Percentiles rank a stretch among this genome's conserved stretches.
These are phyloP conservation scores for Apiospora kogelbergensis DNA, from an alignment of 2,329 filamentous ascomycete genomes.

Conservation along the genomic window DNA sequence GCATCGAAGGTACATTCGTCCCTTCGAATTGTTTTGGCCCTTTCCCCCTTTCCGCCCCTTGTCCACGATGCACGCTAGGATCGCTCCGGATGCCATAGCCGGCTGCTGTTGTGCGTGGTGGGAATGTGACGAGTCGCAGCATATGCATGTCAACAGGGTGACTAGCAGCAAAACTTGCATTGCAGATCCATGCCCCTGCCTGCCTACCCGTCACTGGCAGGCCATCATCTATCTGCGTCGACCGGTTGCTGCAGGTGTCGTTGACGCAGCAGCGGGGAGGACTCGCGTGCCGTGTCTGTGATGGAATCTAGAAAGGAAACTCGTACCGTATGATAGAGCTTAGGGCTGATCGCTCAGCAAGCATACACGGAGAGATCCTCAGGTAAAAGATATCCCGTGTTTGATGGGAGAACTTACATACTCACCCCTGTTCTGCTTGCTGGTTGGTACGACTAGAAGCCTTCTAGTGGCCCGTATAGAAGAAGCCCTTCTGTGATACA, in stretches of 20 bases:
- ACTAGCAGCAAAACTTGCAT: background rate
- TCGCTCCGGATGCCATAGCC: background rate
- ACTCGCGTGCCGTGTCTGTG: background rate
- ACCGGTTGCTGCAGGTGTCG: background rate
- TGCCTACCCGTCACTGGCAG: background rate
- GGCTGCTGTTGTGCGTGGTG: background rate
- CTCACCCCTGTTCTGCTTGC: background rate
- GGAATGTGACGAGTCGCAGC: background rate
- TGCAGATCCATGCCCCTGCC: background rate
- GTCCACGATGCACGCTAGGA: background rate
- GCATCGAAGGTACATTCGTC: background rate
- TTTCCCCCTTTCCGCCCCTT: background rate
- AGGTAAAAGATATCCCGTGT: background rate
- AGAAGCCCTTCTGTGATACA: background rate
- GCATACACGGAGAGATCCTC: background rate
- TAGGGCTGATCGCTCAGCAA: background rate
- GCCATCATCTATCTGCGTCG: background rate
- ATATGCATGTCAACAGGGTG: background rate
- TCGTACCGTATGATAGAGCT: background rate
- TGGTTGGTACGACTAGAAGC: background rate
- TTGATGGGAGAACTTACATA: too few species aligned
- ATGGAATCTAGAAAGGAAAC: background rate
- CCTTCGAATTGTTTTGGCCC: background rate
- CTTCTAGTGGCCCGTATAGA: background rate
- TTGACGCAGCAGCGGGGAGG: background rate